Percentiles rank a stretch among this genome's conserved stretches.
Evolutionary conservation across 208 protist species (phyloP).

Genomic region (Trypanosomatidae sp.): DNA sequence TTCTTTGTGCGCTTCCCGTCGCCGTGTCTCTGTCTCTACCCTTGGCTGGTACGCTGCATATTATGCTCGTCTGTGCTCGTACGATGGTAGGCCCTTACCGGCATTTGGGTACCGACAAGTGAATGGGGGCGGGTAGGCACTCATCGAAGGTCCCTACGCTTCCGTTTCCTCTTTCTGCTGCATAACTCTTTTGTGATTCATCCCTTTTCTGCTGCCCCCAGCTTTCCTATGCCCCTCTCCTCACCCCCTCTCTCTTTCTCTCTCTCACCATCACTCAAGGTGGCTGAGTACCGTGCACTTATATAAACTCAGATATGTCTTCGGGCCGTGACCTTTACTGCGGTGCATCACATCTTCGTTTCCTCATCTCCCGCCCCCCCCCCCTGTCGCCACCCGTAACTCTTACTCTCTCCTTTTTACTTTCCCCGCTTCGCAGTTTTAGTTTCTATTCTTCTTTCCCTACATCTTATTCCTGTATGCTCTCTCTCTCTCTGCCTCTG

Average conservation of each 20-base stretch:
- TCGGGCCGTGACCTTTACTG: not conserved
- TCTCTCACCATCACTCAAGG: not conserved
- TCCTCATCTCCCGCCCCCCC: not conserved
- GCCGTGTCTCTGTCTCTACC: not conserved
- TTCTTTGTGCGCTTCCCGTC: not conserved
- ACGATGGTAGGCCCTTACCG: not conserved
- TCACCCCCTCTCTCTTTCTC: not conserved
- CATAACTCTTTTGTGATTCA: not conserved
- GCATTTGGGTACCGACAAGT: not conserved
- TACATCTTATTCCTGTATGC: not conserved
- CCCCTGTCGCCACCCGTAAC: not conserved
- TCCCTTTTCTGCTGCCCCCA: no score
- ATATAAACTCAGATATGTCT: not conserved
- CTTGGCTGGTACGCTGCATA: not conserved
- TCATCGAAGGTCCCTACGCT: not conserved
- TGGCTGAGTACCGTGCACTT: not conserved
- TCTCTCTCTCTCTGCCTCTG: not conserved
- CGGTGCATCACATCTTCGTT: not conserved
- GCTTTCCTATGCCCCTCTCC: not conserved
- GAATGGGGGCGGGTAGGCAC: not conserved
- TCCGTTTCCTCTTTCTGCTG: not conserved
- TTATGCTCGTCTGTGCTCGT: not conserved
- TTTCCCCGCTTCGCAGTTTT: not conserved
- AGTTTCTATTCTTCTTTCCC: not conserved
- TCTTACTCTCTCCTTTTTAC: not conserved